These are phyloP conservation scores for Mixia osmundae DNA, from an alignment of 1,284 basidiomycete genomes.

Conservation along the genomic window DNA sequence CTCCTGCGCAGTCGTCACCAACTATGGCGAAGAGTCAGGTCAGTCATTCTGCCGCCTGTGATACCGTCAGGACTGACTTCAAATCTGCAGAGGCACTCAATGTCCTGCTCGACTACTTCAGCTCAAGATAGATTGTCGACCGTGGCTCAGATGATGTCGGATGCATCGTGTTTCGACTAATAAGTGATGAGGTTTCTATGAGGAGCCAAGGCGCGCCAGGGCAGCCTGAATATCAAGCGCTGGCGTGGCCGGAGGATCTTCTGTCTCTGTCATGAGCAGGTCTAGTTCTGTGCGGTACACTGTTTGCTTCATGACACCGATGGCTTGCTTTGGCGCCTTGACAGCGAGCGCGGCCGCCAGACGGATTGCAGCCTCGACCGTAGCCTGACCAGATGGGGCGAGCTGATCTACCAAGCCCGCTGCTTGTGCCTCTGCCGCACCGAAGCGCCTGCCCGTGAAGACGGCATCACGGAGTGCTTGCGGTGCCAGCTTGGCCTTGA, in stretches of 20 bases:
- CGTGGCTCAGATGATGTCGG: no score
- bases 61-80: neutral
- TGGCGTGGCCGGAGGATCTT: no score
- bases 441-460: slow-evolving; percentile 5
- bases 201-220: no score
- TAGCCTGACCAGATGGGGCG: slow-evolving; percentile 1
- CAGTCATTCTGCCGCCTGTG: neutral
- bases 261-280: slow-evolving; percentile 3
- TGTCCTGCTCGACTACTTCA: neutral
- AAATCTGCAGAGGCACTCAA: neutral
- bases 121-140: no score
- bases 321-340: slow-evolving; percentile 5
- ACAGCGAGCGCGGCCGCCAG: slow-evolving; percentile 3
- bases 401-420: slow-evolving; percentile 3
- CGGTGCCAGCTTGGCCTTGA: slow-evolving; percentile 4
- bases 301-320: slow-evolving; percentile 4
- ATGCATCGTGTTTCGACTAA: no score
- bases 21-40: slow-evolving; percentile 78
- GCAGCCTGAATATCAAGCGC: no score
- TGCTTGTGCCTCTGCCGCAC: slow-evolving; percentile 4
- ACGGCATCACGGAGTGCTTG: slow-evolving; percentile 3
- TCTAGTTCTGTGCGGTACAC: slow-evolving; percentile 4
- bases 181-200: no score
- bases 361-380: slow-evolving; percentile 2
- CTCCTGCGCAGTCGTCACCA: slow-evolving; percentile 94